Evolutionary conservation across 805 yeast species (phyloP).

Genomic region (Schwanniomyces polymorphus): DNA sequence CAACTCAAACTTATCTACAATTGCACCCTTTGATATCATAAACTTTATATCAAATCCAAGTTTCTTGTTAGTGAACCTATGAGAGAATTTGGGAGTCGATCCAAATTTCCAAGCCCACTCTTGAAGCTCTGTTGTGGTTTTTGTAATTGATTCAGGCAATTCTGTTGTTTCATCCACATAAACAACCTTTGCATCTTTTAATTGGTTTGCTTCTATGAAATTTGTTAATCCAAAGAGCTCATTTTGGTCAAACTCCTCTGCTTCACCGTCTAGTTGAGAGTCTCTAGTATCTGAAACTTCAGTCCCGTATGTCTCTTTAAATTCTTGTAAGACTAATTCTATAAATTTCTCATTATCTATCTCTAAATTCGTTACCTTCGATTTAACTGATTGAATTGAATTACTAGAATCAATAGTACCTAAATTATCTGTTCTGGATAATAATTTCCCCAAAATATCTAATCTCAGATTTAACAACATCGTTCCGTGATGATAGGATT

Average conservation of each 20-base stretch:
- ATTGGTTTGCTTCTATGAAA: constrained; percentile 19
- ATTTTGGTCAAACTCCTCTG: constrained; percentile 24
- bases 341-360: constrained; percentile 48
- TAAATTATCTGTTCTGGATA: constrained; percentile 46
- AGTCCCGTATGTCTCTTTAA: constrained; percentile 30
- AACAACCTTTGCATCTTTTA: constrained; percentile 13
- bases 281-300: background rate
- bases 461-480: constrained; percentile 76
- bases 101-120: constrained; percentile 79
- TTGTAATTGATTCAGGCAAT: constrained; percentile 38
- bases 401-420: constrained; percentile 49
- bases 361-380: constrained; percentile 71
- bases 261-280: constrained; percentile 7
- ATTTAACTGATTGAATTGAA: constrained; percentile 71
- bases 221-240: constrained; percentile 33
- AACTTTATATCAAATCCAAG: constrained; percentile 33
- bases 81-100: constrained; percentile 71
- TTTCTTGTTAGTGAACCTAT: constrained; percentile 41
- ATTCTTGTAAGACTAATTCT: constrained; percentile 40
- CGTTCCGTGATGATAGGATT: constrained; percentile 94
- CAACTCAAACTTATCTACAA: constrained; percentile 21
- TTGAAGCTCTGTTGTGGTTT: constrained; percentile 41
- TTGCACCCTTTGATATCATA: constrained; percentile 47
- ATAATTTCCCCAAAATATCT: constrained; percentile 54
- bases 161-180: constrained; percentile 23